Evolutionary conservation across 2,329 filamentous ascomycete genomes (phyloP), one percentile per base, ranked within the genome.

Genomic region (Cladosporium sp.): DNA sequence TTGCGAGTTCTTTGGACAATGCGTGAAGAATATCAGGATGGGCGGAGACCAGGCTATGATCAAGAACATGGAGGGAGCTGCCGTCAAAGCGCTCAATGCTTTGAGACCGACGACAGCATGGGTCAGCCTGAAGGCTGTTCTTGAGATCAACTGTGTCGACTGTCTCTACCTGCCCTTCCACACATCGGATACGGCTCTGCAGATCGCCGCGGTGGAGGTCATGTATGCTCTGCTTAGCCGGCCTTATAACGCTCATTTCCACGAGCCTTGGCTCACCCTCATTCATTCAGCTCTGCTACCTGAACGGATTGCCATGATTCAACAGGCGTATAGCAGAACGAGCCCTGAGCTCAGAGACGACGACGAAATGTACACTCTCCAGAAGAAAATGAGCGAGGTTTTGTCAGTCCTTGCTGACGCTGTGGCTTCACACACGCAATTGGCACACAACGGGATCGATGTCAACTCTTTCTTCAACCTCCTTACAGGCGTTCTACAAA

Each of bases 321-420:
- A 55, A n/a, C 54, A 59, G 29, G 55, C 59, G 7, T 67, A 64
- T 41, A 65, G 40, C 54, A 52, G 18, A 55, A 62, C 20, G 49
- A 55, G 12, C 53, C 55, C 11, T 51, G 43, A 12, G 57, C 88
- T 3, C 80, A 38, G 88, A 52, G 85, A 95, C 59, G 82, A 95
- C 52, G 88, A 96, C 57, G 89, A 95, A 62, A 94, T 90, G 65
- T 97, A 98, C 66, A 83, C 88, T 49, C 83, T 96, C 58, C 83
- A 88, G 35, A 97, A 97, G 72, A 96, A 95, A 69, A 81, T 97
- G 40, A 90, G 91, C 1, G 93, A 98, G 79, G 87, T 95, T 73
- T 75, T 96, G 8, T 92, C 91, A 19, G 88, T 87, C 60, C 75
- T 96, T 13, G 89, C 87, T 15, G 85, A 87, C 56, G 92, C 91